Evolutionary conservation across 2,329 filamentous ascomycete genomes (phyloP).

Genomic region (Alternaria solani): DNA sequence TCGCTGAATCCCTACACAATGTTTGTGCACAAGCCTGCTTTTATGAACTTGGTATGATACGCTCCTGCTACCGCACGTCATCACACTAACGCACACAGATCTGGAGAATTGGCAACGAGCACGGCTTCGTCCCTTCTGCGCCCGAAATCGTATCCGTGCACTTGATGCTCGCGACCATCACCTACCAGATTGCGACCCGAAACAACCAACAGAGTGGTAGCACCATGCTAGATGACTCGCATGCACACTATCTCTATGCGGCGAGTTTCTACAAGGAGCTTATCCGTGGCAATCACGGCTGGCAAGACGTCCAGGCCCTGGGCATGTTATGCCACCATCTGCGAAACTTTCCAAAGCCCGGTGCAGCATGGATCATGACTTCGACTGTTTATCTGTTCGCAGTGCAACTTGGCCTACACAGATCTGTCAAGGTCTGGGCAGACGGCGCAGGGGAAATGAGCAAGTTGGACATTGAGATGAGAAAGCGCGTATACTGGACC

Average conservation of each 20-base stretch:
- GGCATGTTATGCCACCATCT: constrained; percentile 75
- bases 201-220: constrained; percentile 60
- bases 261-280: constrained; percentile 74
- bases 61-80: neutral
- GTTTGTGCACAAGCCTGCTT: constrained; percentile 77
- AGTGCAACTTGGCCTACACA: constrained; percentile 78
- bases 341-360: constrained; percentile 80
- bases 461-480: constrained; percentile 74
- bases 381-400: constrained; percentile 72
- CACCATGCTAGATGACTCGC: constrained; percentile 68
- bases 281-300: constrained; percentile 65
- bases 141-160: constrained; percentile 76
- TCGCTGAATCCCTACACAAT: constrained; percentile 76
- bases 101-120: constrained; percentile 78
- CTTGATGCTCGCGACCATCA: constrained; percentile 80
- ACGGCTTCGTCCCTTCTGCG: constrained; percentile 66
- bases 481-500: constrained; percentile 81
- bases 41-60: constrained; percentile 69
- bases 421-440: constrained; percentile 69
- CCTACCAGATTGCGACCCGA: constrained; percentile 77
- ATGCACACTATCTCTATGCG: constrained; percentile 80
- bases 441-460: constrained; percentile 54
- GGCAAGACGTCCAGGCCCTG: constrained; percentile 76
- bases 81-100: constrained; percentile 54
- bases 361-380: constrained; percentile 73